Percentiles rank a stretch among this genome's conserved stretches.
These are phyloP conservation scores for Pseudozyma flocculosa DNA, from an alignment of 1,284 basidiomycete species.

Conservation along the genomic window DNA sequence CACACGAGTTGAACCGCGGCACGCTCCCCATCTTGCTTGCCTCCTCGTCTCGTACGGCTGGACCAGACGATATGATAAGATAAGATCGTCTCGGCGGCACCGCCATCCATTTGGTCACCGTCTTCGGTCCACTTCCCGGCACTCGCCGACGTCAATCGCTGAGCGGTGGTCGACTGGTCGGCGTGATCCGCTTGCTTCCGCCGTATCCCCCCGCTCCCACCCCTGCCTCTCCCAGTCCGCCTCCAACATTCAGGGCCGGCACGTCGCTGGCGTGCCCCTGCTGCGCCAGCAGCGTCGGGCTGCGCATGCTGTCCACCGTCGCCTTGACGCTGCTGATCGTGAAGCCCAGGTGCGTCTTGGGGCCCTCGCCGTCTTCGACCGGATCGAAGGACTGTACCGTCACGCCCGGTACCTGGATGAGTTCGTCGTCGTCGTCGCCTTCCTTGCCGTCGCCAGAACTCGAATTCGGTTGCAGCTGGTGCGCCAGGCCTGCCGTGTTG, in stretches of 20 bases:
- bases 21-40: too few species aligned
- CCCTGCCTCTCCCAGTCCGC: constrained; percentile 1
- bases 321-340: constrained; percentile 53
- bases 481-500: too few species aligned
- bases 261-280: neutral
- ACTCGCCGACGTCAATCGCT: too few species aligned
- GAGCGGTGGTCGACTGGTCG: constrained; percentile 40
- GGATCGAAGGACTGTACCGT: constrained; percentile 44
- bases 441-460: too few species aligned
- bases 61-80: too few species aligned
- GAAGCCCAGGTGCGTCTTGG: constrained; percentile 27
- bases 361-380: constrained; percentile 10
- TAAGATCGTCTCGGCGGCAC: too few species aligned
- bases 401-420: constrained; percentile 41
- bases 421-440: constrained; percentile 3
- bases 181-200: constrained; percentile 33
- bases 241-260: neutral
- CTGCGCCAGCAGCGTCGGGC: constrained; percentile 10
- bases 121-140: too few species aligned
- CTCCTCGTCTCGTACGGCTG: too few species aligned
- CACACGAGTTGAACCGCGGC: too few species aligned
- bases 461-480: too few species aligned
- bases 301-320: constrained; percentile 48
- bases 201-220: constrained; percentile 4
- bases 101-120: too few species aligned